These are phyloP conservation scores for Xanthoconium stramineum DNA, from an alignment of 768 basidiomycete species.

Conservation along the genomic window DNA sequence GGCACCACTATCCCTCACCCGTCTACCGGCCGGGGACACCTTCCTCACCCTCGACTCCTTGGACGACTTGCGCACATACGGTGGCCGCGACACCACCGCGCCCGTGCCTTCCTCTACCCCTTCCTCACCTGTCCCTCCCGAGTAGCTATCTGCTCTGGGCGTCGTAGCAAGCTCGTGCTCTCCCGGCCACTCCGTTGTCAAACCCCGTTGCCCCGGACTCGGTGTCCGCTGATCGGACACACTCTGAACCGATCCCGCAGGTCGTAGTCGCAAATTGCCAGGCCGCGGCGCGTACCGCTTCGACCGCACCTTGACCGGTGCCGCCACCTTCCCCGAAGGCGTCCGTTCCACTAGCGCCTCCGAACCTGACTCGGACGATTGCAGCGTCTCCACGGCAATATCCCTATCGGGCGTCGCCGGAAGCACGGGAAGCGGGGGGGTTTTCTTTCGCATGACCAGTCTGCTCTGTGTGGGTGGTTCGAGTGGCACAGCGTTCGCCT, in stretches of 20 bases:
- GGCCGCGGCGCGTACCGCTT: constrained; percentile 50
- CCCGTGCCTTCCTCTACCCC: background rate
- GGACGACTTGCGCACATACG: constrained; percentile 29
- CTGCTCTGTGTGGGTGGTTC: constrained; percentile 28
- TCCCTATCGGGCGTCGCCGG: background rate
- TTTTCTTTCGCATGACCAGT: constrained; percentile 38
- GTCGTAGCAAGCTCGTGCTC: constrained; percentile 53
- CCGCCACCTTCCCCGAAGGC: constrained; percentile 31
- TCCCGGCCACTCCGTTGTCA: constrained; percentile 52
- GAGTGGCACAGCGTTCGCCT: constrained; percentile 13
- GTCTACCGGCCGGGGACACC: constrained; percentile 38
- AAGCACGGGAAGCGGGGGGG: constrained; percentile 25
- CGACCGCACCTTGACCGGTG: constrained; percentile 44
- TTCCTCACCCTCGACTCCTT: constrained; percentile 41
- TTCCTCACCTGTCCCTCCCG: constrained; percentile 23
- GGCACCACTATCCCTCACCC: constrained; percentile 57
- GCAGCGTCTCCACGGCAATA: background rate
- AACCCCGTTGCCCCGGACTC: constrained; percentile 45
- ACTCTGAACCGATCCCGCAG: constrained; percentile 5
- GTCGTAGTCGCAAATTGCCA: constrained; percentile 45
- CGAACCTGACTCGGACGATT: constrained; percentile 36
- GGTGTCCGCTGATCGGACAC: constrained; percentile 33
- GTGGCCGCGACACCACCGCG: constrained; percentile 23
- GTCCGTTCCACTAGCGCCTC: constrained; percentile 33
- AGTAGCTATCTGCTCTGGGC: constrained; percentile 53